phyloP scores from a whole-genome alignment of 1,284 basidiomycete genomes.

The Papiliotrema nemorosa region DNA sequence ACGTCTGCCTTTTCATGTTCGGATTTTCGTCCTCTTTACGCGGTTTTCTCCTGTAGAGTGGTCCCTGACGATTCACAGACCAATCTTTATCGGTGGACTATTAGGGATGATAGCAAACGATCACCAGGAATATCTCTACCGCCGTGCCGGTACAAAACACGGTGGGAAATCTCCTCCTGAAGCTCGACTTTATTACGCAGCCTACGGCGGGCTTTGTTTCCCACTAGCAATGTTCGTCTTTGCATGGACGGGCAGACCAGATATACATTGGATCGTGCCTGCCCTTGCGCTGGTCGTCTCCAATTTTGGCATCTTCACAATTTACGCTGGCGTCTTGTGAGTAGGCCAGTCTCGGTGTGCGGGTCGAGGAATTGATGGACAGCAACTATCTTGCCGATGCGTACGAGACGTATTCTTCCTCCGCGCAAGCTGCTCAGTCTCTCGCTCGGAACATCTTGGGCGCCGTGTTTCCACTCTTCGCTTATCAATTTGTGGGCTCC shows the following conservation, averaged over 20 bases:
- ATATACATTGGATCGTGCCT: slow-evolving; percentile 36
- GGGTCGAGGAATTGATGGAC: not conserved
- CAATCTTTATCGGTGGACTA: slow-evolving; percentile 59
- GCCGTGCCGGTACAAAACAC: slow-evolving; percentile 19
- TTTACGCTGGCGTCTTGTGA: slow-evolving; percentile 43
- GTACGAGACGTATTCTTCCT: slow-evolving; percentile 46
- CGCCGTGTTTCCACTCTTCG: slow-evolving; percentile 43
- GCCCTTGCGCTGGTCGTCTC: slow-evolving; percentile 26
- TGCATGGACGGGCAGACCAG: slow-evolving; percentile 43
- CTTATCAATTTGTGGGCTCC: slow-evolving; percentile 25
- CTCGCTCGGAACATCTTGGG: slow-evolving; percentile 43
- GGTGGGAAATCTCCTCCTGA: slow-evolving; percentile 50
- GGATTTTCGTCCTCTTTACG: no score
- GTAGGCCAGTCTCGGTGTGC: slow-evolving; percentile 9
- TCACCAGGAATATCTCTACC: slow-evolving; percentile 40
- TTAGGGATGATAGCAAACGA: slow-evolving; percentile 67
- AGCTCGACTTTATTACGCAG: slow-evolving; percentile 50
- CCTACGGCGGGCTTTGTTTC: slow-evolving; percentile 43
- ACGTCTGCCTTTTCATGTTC: slow-evolving; percentile 6
- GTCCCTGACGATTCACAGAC: slow-evolving; percentile 9
- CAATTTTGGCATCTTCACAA: slow-evolving; percentile 35
- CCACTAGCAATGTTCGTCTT: slow-evolving; percentile 32
- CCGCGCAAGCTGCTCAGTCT: slow-evolving; percentile 47
- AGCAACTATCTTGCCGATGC: slow-evolving; percentile 46
- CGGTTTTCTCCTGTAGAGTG: no score